Evolutionary conservation across 371 early-diverging fungal species (phyloP).

Genomic region (Lichtheimia corymbifera): DNA sequence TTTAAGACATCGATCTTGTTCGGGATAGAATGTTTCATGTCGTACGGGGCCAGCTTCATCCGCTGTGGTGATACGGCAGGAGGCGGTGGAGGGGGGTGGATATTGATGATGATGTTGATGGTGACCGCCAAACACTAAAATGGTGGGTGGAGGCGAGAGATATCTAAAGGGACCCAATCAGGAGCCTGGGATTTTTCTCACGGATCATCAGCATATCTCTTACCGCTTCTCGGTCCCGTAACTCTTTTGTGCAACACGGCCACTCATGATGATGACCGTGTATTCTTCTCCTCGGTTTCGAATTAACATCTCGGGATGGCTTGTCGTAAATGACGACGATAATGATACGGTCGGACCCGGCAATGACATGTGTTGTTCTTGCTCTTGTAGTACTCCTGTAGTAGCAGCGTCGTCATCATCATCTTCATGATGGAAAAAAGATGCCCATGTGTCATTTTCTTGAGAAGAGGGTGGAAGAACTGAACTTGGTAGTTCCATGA

Average conservation of each 20-base stretch:
- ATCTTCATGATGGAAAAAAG: too few relatives aligned
- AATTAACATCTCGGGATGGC: background rate
- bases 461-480: too few relatives aligned
- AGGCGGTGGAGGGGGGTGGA: too few relatives aligned
- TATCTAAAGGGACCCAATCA: conserved; percentile 9
- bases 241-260: conserved; percentile 77
- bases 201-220: conserved; percentile 7
- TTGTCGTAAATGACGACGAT: background rate
- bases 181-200: conserved; percentile 16
- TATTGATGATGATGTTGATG: background rate
- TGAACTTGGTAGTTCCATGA: too few relatives aligned
- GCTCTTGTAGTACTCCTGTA: too few relatives aligned
- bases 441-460: too few relatives aligned
- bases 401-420: too few relatives aligned
- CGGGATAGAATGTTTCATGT: background rate
- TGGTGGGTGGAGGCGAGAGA: conserved; percentile 1
- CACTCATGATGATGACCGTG: conserved; percentile 66
- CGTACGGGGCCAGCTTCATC: background rate
- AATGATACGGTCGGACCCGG: too few relatives aligned
- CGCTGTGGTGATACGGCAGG: too few relatives aligned
- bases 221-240: conserved; percentile 76
- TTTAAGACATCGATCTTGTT: conserved; percentile 22
- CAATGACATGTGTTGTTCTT: too few relatives aligned
- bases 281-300: conserved; percentile 15
- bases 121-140: background rate